Evolutionary conservation across 2,329 filamentous ascomycete genomes (phyloP).

Genomic region (Aureobasidium sp.): DNA sequence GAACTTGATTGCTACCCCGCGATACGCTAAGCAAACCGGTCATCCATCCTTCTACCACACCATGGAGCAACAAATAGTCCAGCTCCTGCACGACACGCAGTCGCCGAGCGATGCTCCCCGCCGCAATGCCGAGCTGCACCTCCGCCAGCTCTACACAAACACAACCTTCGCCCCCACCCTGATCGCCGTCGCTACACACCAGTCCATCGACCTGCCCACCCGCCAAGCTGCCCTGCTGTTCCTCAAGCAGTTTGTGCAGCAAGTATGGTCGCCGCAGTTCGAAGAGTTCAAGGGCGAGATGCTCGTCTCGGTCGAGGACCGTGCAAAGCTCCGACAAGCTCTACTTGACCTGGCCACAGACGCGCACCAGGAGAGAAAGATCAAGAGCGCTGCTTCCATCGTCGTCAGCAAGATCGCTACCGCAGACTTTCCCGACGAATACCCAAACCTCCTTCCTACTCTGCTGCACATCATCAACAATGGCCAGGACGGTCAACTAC

Average conservation of each 20-base stretch:
- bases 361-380: conserved; percentile 67
- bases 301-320: conserved; percentile 62
- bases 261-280: conserved; percentile 71
- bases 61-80: conserved; percentile 90
- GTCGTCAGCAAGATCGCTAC: conserved; percentile 90
- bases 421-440: conserved; percentile 87
- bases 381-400: conserved; percentile 81
- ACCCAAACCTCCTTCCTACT: conserved; percentile 79
- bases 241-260: conserved; percentile 74
- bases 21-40: conserved; percentile 1
- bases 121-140: conserved; percentile 76
- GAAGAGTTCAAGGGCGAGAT: conserved; percentile 61
- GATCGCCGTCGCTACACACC: conserved; percentile 69
- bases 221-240: conserved; percentile 75
- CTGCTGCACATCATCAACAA: conserved; percentile 68
- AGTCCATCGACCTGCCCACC: conserved; percentile 61
- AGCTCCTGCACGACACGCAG: conserved; percentile 80
- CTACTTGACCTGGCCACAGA: conserved; percentile 71
- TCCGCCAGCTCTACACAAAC: conserved; percentile 60
- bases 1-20: background rate
- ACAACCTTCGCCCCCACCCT: conserved; percentile 70
- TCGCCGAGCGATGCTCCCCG: conserved; percentile 64
- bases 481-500: conserved; percentile 69
- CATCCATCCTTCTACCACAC: background rate
- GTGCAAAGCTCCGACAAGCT: conserved; percentile 61